Base-by-base conservation (phyloP, 768 basidiomycete genomes). In the Tephrocybe rancida region DNA sequence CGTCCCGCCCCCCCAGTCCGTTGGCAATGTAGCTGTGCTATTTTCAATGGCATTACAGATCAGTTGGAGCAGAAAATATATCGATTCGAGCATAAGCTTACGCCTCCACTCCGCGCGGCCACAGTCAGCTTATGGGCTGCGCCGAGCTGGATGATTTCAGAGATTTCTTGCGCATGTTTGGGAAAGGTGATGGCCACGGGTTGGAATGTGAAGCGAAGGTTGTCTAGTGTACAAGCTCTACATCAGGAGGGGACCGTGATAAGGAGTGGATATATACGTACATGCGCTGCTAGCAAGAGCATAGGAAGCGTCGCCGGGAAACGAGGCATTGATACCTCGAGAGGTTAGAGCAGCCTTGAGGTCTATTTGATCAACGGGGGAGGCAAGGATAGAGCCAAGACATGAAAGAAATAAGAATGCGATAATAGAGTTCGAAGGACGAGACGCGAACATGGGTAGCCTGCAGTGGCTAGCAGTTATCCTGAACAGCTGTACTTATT, bases 1-100 rank as follows among this genome's bases (percentile, higher is more conserved):
- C 74, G 51, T 77, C 66, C 46, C 64, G 69, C 1, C 78, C 78
- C 3, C 79, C 79, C 6, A 82, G 67, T 0, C 77, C 74, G 56
- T 75, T 79, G 0, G 77, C 78, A 13, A 78, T 75, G 57, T 83
- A 82, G 38, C 75, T 77, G 56, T 82, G 81, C 74, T 79, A 39
- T n/a, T n/a, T n/a, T n/a, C n/a, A 38, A n/a, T 5, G 5, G 3
- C 10, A 9, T 14, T n/a, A n/a, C n/a, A 27, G 7, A 18, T 19
- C 3, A 44, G 25, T 47, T 26, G n/a, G 14, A 21, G 24, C 44
- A 24, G 41, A 30, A 7, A 51, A 30, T 18, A 30, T 22, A 14
- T 44, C 37, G n/a, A 38, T 7, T 5, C 37, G 30, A 6, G 5
- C 8, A n/a, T n/a, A n/a, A 5, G 26, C 71, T 32, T 59, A 79